Base-by-base conservation (phyloP, 2,329 filamentous ascomycete species). In the Ophiostoma sp. region DNA sequence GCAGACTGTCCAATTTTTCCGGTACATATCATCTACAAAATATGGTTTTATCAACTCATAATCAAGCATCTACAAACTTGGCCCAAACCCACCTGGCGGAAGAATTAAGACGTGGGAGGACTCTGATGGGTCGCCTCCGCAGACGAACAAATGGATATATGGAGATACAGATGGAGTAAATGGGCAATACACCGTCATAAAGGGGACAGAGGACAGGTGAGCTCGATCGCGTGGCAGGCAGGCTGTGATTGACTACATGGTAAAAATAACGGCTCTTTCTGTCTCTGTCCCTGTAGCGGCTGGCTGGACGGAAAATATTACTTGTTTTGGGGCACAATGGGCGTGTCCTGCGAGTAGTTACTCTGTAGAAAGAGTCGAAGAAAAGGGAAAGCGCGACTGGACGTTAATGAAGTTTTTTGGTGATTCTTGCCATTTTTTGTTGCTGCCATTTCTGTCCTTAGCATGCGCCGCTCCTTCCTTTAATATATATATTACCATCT, bases 291-390 rank as follows among this genome's bases (percentile, higher is more conserved):
- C 20, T 48, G 15, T 20, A n/a, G 44, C 17, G 6, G 20, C 48
- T 57, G 52, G 52, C 52, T 57, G 33, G 35, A 41, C 62, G 62
- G 62, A 65, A 35, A 65, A 39, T 39, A 39, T 41, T 39, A 65
- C 62, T 23, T 23, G 35, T 65, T 65, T 41, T 39, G 35, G 62
- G 41, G 35, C 33, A 39, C n/a, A 23, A 39, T 39, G 20, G 33
- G 33, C 20, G 35, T 65, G 35, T 39, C 62, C 15, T n/a, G 62
- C 62, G 60, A 36, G 31, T 27, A 54, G 20, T 54, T 17, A 5
- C 7, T 41, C 39, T 41, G 39, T 41, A 41, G 39, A 4, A 39
- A 20, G 41, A 20, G 41, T 17, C 20, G 44, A 20, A 62, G 57
- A 17, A 35, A 20, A 20, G 3, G 13, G 57, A 62, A 35, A 62